These are phyloP conservation scores for Vitis amurensis DNA, from an alignment of 164 flowering plant genomes.

Conservation along the genomic window DNA sequence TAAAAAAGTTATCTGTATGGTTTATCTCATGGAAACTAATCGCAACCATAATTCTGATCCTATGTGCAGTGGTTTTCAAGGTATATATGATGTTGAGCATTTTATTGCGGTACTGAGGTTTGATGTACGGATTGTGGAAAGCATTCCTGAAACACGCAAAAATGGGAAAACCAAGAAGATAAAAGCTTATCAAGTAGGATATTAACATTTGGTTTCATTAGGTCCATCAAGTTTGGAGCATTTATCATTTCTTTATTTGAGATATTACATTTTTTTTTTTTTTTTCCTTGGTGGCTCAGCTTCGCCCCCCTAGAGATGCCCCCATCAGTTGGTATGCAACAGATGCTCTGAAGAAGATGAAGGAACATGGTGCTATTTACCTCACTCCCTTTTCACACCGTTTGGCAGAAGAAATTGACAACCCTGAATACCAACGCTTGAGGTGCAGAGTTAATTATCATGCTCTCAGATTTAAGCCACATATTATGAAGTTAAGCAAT, in stretches of 20 bases:
- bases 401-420: conserved; percentile 91
- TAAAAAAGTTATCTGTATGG: too few relatives aligned
- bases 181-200: conserved; percentile 76
- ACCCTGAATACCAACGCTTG: conserved; percentile 90
- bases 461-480: conserved; percentile 88
- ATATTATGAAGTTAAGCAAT: conserved; percentile 80
- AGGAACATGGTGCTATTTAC: conserved; percentile 91
- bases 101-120: conserved; percentile 71
- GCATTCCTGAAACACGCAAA: conserved; percentile 70
- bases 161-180: conserved; percentile 84
- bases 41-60: background rate
- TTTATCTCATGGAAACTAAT: background rate
- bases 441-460: conserved; percentile 98
- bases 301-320: conserved; percentile 97
- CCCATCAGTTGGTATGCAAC: conserved; percentile 85
- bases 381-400: conserved; percentile 98
- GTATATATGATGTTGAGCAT: conserved; percentile 94
- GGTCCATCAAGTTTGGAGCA: too few relatives aligned
- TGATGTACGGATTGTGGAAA: conserved; percentile 83
- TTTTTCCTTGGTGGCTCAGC: conserved; percentile 31
- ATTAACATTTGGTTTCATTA: background rate
- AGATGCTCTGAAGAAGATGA: conserved; percentile 81
- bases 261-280: background rate
- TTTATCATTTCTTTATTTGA: background rate
- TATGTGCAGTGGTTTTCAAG: conserved; percentile 79